These are phyloP conservation scores for Juncus inflexus DNA, from an alignment of 176 grass and related monocot genomes.

Conservation along the genomic window DNA sequence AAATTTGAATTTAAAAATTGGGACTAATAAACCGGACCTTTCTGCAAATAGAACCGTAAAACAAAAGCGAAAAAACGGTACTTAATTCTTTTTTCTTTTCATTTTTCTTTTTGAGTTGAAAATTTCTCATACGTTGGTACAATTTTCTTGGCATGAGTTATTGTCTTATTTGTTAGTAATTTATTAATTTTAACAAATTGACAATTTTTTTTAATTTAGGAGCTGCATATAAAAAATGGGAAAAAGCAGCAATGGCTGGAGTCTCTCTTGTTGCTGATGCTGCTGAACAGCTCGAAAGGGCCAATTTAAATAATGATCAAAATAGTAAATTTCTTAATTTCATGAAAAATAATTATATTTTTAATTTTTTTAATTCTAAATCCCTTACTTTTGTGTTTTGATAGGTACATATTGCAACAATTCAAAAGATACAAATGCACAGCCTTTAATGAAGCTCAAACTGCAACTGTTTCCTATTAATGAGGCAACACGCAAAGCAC, in stretches of 20 bases:
- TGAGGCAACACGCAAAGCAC: conserved; percentile 76
- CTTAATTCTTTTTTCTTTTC: conserved; percentile 22
- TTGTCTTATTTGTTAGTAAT: conserved; percentile 28
- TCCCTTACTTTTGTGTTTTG: conserved; percentile 7
- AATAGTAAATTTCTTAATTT: conserved; percentile 36
- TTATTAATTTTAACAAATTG: conserved; percentile 8
- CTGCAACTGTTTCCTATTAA: conserved; percentile 96
- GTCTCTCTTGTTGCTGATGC: conserved; percentile 99
- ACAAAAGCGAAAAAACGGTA: conserved; percentile 88
- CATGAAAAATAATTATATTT: conserved; percentile 13
- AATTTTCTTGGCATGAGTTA: background rate
- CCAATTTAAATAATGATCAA: conserved; percentile 33
- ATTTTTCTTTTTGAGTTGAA: conserved; percentile 9
- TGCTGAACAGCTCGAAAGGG: conserved; percentile 85
- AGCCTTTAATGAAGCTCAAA: conserved; percentile 71
- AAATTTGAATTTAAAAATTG: conserved; percentile 52
- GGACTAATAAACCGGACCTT: conserved; percentile 56
- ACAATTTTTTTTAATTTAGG: conserved; percentile 25
- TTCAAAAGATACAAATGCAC: conserved; percentile 45
- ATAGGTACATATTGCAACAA: conserved; percentile 49
- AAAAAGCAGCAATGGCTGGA: conserved; percentile 90
- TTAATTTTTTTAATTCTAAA: conserved; percentile 12
- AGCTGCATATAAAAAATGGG: conserved; percentile 88
- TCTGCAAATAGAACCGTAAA: conserved; percentile 65
- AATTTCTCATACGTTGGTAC: no score